Percentiles rank a stretch among this genome's conserved stretches.
Evolutionary conservation across 139 green algal species (phyloP).

Genomic region (Chlamydomonas asymmetrica): DNA sequence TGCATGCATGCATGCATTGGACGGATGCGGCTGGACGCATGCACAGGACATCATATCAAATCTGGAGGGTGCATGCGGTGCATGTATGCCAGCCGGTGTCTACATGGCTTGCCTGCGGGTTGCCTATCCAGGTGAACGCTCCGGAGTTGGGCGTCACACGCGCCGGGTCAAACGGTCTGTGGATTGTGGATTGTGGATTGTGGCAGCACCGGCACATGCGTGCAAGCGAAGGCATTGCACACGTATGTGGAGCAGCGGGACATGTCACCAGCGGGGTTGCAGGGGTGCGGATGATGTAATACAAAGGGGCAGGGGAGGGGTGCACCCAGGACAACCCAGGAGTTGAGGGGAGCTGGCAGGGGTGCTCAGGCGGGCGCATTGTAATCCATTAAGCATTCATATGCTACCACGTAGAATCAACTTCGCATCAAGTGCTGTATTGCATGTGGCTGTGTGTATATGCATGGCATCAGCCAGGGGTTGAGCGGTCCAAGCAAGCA

Average conservation of each 20-base stretch:
- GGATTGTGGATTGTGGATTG: not conserved
- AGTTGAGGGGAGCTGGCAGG: not conserved
- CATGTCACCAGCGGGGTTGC: not conserved
- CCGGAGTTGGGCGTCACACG: conserved; percentile 41
- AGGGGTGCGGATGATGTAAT: not conserved
- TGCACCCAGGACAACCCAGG: not conserved
- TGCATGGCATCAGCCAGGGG: not conserved
- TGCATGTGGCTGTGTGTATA: not conserved
- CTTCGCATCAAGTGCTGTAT: not conserved
- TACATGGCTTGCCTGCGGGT: conserved; percentile 17
- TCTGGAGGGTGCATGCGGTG: too few species aligned
- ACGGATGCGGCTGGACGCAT: too few species aligned
- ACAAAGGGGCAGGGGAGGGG: not conserved
- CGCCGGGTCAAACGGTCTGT: conserved; percentile 46
- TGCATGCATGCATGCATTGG: too few species aligned
- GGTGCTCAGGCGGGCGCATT: not conserved
- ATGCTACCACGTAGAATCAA: not conserved
- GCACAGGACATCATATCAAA: too few species aligned
- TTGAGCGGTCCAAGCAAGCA: not conserved
- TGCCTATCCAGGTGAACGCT: conserved; percentile 41
- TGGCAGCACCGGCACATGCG: not conserved
- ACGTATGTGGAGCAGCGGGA: not conserved
- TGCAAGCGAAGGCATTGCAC: not conserved
- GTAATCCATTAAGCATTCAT: not conserved
- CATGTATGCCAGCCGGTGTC: too few species aligned